Base-by-base conservation (phyloP, 805 yeast genomes). In the Starmerella bacillaris region DNA sequence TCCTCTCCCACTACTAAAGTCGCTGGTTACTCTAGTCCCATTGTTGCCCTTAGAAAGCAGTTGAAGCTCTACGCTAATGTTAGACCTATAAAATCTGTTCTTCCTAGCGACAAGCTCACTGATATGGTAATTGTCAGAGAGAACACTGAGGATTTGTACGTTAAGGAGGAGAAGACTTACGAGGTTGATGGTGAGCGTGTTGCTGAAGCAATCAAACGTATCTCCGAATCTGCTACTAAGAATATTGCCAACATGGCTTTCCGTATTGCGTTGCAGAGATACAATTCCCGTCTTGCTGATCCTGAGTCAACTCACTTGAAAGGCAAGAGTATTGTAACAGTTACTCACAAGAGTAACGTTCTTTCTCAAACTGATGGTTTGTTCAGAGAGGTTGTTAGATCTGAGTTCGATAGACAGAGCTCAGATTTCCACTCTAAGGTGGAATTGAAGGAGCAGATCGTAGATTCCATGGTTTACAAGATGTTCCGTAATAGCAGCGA, bases 71-170 rank as follows among this genome's bases (percentile, higher is more conserved):
- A 78, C 57, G 98, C 98, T 49, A 89, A 89, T 50, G 94, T 89
- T 34, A 78, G 98, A 58, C 98, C 98, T 3, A 96, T 89, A 48
- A 89, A 89, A 62, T 75, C 89, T 34, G 95, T 84, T 27, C 74
- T 70, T 27, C 86, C 84, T 36, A 65, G 72, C 36, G 84, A 80
- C 46, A 73, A 82, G 59, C 84, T 92, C 24, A 93, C 84, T 34
- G 98, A 89, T 58, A 75, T 89, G 82, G 93, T 89, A 21, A 89
- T 89, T 57, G 98, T 89, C 26, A 78, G 98, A 58, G 98, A 89
- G 63, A 89, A 89, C 68, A 89, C 98, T 42, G 98, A 89, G 64
- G 98, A 89, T 60, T 67, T 86, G 49, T 89, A 89, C 63, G 77
- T 89, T 59, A 89, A 89, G 64, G 92, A 84, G 57, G 98, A 89